Conservation (phyloP, 2,329 filamentous ascomycete genomes). For the Phaeosphaeria sp. region DNA sequence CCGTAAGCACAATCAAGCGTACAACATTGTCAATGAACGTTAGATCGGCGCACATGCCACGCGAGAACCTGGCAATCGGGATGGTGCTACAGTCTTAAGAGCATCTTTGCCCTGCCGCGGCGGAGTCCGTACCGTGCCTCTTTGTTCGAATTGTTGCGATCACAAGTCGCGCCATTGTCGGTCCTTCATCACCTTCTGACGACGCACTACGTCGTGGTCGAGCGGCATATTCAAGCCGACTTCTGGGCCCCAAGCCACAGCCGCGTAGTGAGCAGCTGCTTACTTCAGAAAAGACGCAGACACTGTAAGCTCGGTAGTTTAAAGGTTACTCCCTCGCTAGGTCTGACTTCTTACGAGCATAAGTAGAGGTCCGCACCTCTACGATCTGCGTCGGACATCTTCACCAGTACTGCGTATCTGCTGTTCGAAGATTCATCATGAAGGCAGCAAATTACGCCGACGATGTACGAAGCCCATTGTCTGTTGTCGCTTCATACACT, state of each 20-base stretch:
- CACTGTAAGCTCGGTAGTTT: neutral
- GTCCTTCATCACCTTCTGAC: neutral
- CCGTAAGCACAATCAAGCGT: neutral
- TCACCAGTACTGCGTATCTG: neutral
- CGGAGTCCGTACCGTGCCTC: neutral
- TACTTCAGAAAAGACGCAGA: neutral
- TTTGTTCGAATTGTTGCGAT: neutral
- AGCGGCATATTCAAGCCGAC: neutral
- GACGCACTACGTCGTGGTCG: neutral
- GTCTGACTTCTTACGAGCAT: neutral
- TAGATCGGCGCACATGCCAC: neutral
- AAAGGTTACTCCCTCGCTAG: neutral
- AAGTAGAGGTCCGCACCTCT: neutral
- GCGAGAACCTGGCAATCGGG: neutral
- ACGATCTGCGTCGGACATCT: neutral
- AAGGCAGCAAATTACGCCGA: conserved; percentile 13
- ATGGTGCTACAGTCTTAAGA: neutral
- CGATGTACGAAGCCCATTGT: conserved; percentile 6
- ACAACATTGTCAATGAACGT: neutral
- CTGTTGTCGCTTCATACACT: neutral
- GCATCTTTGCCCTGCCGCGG: neutral
- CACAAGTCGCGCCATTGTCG: neutral
- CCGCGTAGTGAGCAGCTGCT: neutral
- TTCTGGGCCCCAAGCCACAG: neutral
- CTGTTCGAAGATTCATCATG: conserved; percentile 6